A percentile compares a stretch with the other conserved stretches of the same genome.
Conservation (phyloP, 495 filamentous ascomycete genomes). For the Neurospora sublineolata region DNA sequence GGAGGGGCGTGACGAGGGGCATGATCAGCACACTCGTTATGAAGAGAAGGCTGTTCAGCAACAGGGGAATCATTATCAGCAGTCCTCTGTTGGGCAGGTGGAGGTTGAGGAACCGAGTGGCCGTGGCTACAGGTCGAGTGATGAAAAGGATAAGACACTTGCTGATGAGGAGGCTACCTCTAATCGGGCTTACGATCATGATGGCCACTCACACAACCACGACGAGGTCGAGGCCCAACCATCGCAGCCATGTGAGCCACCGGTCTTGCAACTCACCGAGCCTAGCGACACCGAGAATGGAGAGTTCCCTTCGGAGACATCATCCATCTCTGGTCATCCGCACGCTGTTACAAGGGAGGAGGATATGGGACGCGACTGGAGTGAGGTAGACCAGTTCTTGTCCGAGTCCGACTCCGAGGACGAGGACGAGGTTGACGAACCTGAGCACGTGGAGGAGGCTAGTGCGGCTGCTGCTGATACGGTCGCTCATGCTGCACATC, state of each 20-base stretch:
- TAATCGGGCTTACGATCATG: background rate
- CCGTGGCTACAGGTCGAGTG: background rate
- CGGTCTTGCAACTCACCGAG: background rate
- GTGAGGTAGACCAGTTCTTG: background rate
- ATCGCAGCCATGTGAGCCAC: background rate
- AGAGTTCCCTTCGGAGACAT: background rate
- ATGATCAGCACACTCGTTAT: background rate
- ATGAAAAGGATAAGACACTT: background rate
- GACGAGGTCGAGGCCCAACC: background rate
- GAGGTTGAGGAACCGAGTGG: background rate
- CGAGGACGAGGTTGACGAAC: background rate
- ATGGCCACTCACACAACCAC: background rate
- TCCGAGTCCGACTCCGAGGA: background rate
- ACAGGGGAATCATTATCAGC: background rate
- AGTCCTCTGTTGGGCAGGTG: background rate
- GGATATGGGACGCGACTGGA: background rate
- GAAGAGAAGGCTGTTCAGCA: background rate
- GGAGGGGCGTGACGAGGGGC: background rate
- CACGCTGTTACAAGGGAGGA: background rate
- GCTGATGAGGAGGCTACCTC: background rate
- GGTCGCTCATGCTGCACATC: background rate
- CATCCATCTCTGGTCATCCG: background rate
- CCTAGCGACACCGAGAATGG: background rate
- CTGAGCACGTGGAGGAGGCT: background rate
- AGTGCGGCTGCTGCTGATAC: background rate